Conservation (phyloP, 352 stramenopile genomes). For the Phytopythium delawarense region DNA sequence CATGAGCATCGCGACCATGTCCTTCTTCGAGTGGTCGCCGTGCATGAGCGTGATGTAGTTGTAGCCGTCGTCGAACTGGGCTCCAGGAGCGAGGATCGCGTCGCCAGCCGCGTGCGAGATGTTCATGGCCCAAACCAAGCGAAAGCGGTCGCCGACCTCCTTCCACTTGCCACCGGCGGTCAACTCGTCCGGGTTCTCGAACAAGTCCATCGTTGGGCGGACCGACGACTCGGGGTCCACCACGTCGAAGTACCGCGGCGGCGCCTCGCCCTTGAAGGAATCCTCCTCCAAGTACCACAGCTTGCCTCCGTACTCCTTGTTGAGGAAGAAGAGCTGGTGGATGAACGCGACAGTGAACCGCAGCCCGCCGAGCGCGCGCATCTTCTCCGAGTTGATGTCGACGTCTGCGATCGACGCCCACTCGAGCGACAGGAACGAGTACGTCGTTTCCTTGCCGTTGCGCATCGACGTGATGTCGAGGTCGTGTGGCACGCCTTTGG, state of each 20-base stretch:
- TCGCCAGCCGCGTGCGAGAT: slow-evolving; percentile 51
- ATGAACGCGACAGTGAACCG: slow-evolving; percentile 66
- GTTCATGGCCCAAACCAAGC: slow-evolving; percentile 64
- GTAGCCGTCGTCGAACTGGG: slow-evolving; percentile 55
- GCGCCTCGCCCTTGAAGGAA: slow-evolving; percentile 7
- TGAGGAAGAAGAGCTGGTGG: slow-evolving; percentile 50
- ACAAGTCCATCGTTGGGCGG: slow-evolving; percentile 40
- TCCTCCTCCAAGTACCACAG: slow-evolving; percentile 64
- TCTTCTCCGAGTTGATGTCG: slow-evolving; percentile 71
- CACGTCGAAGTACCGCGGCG: slow-evolving; percentile 31
- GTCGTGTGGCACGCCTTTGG: slow-evolving; percentile 56
- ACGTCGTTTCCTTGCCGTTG: slow-evolving; percentile 53
- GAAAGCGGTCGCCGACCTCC: slow-evolving; percentile 46
- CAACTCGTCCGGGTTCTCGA: slow-evolving; percentile 14
- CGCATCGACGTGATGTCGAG: slow-evolving; percentile 65
- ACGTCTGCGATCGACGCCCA: slow-evolving; percentile 84
- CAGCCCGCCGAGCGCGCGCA: slow-evolving; percentile 52
- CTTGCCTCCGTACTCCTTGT: slow-evolving; percentile 48
- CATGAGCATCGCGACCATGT: slow-evolving; percentile 41
- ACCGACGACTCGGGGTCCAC: slow-evolving; percentile 25
- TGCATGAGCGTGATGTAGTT: slow-evolving; percentile 57
- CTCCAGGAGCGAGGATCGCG: slow-evolving; percentile 38
- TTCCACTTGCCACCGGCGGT: slow-evolving; percentile 27
- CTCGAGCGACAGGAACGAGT: slow-evolving; percentile 79
- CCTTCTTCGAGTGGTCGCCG: slow-evolving; percentile 27